Conservation (phyloP, 2,329 filamentous ascomycete species). For the Trichoderma sp. region DNA sequence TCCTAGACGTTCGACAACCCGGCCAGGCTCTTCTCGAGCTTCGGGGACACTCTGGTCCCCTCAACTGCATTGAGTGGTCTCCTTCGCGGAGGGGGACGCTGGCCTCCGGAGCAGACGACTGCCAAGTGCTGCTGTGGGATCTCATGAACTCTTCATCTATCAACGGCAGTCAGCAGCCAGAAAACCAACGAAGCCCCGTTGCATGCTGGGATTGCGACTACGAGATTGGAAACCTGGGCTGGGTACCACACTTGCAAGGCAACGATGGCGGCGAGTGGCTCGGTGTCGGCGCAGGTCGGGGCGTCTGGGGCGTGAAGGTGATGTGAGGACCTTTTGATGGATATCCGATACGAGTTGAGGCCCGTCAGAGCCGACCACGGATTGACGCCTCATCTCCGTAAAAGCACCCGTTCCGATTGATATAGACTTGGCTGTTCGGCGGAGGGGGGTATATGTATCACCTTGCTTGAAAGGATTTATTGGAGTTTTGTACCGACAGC, state of each 20-base stretch:
- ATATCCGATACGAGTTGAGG: background rate
- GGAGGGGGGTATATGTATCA: constrained; percentile 12
- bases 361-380: background rate
- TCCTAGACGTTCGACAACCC: constrained; percentile 93
- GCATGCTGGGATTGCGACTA: constrained; percentile 85
- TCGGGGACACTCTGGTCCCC: constrained; percentile 77
- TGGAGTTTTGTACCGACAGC: constrained; percentile 18
- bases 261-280: constrained; percentile 79
- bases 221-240: constrained; percentile 81
- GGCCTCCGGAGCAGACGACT: constrained; percentile 90
- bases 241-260: constrained; percentile 72
- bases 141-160: constrained; percentile 60
- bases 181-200: constrained; percentile 66
- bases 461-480: constrained; percentile 10
- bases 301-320: constrained; percentile 72
- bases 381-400: background rate
- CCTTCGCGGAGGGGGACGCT: constrained; percentile 82
- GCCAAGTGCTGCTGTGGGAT: constrained; percentile 91
- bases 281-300: constrained; percentile 76
- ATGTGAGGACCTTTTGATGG: constrained; percentile 28
- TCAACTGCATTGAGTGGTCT: constrained; percentile 97
- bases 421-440: constrained; percentile 15
- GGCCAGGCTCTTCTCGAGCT: constrained; percentile 94
- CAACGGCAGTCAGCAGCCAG: constrained; percentile 53
- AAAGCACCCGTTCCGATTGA: background rate